Conservation (phyloP, 192 early-diverging fungal genomes). For the Linnemannia hyalina region DNA sequence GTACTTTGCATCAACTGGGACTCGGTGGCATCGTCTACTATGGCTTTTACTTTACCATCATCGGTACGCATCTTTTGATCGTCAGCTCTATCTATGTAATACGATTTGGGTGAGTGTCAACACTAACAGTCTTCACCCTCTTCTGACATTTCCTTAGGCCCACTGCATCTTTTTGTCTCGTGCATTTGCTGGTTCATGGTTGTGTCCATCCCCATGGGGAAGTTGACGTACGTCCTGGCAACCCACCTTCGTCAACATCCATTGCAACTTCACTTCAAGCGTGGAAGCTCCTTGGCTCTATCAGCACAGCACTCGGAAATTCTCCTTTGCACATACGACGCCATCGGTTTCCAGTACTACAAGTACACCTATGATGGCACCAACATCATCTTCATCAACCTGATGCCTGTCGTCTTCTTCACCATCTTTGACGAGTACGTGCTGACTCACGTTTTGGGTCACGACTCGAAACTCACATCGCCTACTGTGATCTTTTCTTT, state of each 20-base stretch:
- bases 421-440: constrained; percentile 86
- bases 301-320: constrained; percentile 64
- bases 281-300: constrained; percentile 52
- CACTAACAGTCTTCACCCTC: constrained; percentile 30
- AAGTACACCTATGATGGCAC: constrained; percentile 97
- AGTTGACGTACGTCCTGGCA: constrained; percentile 85
- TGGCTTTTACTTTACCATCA: constrained; percentile 55
- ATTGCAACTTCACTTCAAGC: constrained; percentile 78
- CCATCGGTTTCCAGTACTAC: constrained; percentile 94
- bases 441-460: constrained; percentile 58
- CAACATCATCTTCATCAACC: constrained; percentile 97
- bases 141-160: constrained; percentile 63
- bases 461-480: constrained; percentile 66
- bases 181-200: constrained; percentile 88
- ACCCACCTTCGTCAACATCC: constrained; percentile 86
- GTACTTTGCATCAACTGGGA: constrained; percentile 51
- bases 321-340: constrained; percentile 90
- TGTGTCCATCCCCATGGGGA: constrained; percentile 95
- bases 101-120: not conserved
- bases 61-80: constrained; percentile 53
- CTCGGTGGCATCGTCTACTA: constrained; percentile 64
- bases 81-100: not conserved
- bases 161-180: constrained; percentile 82
- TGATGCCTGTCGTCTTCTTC: constrained; percentile 87
- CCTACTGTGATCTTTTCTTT: constrained; percentile 77